phyloP scores from a whole-genome alignment of 495 filamentous ascomycete genomes.

The Talaromyces adpressus region DNA sequence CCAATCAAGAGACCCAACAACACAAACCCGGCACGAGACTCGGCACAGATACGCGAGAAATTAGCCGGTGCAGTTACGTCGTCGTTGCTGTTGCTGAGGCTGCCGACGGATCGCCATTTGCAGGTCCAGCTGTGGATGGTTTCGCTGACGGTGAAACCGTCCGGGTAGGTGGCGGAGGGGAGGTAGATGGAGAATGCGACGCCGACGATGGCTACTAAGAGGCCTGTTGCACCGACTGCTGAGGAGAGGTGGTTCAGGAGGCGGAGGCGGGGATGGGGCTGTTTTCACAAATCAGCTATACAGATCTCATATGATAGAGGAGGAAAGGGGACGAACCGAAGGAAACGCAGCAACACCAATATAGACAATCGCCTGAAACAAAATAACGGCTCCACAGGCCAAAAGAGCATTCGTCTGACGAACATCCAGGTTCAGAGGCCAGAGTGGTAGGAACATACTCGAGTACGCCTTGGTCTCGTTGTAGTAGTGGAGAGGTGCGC shows the following conservation, averaged over 20 bases:
- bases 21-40: conserved; percentile 31
- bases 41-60: conserved; percentile 39
- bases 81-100: neutral
- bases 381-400: conserved; percentile 37
- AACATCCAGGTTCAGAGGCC: conserved; percentile 43
- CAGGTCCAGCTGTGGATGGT: conserved; percentile 48
- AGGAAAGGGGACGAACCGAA: conserved; percentile 26
- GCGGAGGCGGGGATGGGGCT: conserved; percentile 32
- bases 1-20: conserved; percentile 35
- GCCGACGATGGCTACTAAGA: conserved; percentile 34
- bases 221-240: conserved; percentile 24
- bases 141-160: conserved; percentile 30
- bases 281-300: neutral
- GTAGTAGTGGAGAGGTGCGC: conserved; percentile 34
- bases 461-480: conserved; percentile 26
- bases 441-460: conserved; percentile 35
- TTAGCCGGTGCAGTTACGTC: conserved; percentile 19
- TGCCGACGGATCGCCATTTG: conserved; percentile 33
- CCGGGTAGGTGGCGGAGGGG: conserved; percentile 30
- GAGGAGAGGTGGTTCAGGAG: conserved; percentile 33
- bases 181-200: conserved; percentile 37
- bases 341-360: conserved; percentile 34
- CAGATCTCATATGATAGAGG: neutral
- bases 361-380: conserved; percentile 32
- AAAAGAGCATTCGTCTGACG: conserved; percentile 37